These are phyloP conservation scores for Xerocomus amazonicus DNA, from an alignment of 1,284 basidiomycete genomes.

Conservation along the genomic window DNA sequence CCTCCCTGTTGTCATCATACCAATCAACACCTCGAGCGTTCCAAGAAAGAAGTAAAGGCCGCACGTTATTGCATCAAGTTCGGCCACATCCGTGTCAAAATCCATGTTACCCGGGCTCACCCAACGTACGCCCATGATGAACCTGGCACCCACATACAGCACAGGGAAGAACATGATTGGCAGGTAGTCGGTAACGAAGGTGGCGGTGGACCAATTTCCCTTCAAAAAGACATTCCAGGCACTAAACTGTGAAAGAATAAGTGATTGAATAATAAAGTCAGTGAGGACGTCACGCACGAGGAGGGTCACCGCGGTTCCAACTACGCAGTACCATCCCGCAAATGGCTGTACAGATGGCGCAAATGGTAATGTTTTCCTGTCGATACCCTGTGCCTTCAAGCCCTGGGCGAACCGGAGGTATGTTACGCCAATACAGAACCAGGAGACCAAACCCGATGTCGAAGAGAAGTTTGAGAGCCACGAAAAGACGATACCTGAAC, in stretches of 20 bases:
- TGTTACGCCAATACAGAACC: constrained; percentile 60
- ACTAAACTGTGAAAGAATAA: constrained; percentile 31
- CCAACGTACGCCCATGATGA: constrained; percentile 36
- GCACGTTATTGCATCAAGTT: constrained; percentile 49
- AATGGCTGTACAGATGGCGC: constrained; percentile 43
- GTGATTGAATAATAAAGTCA: neutral
- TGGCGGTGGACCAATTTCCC: constrained; percentile 34
- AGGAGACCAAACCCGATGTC: constrained; percentile 51
- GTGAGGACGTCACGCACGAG: constrained; percentile 34
- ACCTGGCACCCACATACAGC: constrained; percentile 48
- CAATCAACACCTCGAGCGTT: neutral
- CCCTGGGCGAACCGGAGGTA: constrained; percentile 64
- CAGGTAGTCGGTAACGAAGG: constrained; percentile 52
- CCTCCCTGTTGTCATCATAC: constrained; percentile 13
- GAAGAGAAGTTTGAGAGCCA: constrained; percentile 53
- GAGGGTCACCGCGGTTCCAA: constrained; percentile 35
- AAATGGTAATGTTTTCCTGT: constrained; percentile 51
- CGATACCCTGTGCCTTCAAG: constrained; percentile 52
- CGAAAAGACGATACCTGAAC: constrained; percentile 51
- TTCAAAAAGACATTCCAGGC: constrained; percentile 44
- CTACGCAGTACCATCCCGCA: constrained; percentile 41
- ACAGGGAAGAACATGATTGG: constrained; percentile 60
- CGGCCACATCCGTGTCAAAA: constrained; percentile 48
- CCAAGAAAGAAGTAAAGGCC: neutral
- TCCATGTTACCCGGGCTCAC: constrained; percentile 54